Evolutionary conservation across 2,329 filamentous ascomycete genomes (phyloP).

Genomic region (Chalaropsis ovoidea): DNA sequence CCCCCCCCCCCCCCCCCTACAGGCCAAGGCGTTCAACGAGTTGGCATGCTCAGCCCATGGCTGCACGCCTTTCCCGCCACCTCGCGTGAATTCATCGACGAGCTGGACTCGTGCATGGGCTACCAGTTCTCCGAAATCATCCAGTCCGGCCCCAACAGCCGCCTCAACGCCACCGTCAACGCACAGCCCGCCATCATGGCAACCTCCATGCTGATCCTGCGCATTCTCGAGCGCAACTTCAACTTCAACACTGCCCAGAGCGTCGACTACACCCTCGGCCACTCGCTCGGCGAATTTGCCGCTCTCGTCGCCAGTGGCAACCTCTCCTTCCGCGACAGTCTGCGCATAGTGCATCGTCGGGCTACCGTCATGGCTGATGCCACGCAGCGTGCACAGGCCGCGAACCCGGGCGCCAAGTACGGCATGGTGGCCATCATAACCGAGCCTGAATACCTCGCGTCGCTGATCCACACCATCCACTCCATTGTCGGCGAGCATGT

Average conservation of each 20-base stretch:
- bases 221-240: constrained; percentile 77
- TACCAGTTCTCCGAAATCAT: constrained; percentile 70
- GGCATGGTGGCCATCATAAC: constrained; percentile 93
- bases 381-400: constrained; percentile 53
- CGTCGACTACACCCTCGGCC: constrained; percentile 75
- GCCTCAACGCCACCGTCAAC: constrained; percentile 71
- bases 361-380: constrained; percentile 77
- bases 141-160: constrained; percentile 63
- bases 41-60: constrained; percentile 82
- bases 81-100: constrained; percentile 64
- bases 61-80: constrained; percentile 74
- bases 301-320: constrained; percentile 79
- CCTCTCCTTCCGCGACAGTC: constrained; percentile 64
- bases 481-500: constrained; percentile 49
- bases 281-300: constrained; percentile 88
- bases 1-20: not conserved
- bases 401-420: constrained; percentile 63
- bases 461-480: constrained; percentile 62
- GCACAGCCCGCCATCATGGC: constrained; percentile 96
- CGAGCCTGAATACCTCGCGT: constrained; percentile 63
- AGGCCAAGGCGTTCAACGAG: constrained; percentile 83
- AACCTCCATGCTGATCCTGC: constrained; percentile 78
- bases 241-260: constrained; percentile 59
- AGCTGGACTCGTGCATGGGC: constrained; percentile 66
- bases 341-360: constrained; percentile 64